Evolutionary conservation across 495 filamentous ascomycete species (phyloP).

Genomic region (Amniculicola lignicola): DNA sequence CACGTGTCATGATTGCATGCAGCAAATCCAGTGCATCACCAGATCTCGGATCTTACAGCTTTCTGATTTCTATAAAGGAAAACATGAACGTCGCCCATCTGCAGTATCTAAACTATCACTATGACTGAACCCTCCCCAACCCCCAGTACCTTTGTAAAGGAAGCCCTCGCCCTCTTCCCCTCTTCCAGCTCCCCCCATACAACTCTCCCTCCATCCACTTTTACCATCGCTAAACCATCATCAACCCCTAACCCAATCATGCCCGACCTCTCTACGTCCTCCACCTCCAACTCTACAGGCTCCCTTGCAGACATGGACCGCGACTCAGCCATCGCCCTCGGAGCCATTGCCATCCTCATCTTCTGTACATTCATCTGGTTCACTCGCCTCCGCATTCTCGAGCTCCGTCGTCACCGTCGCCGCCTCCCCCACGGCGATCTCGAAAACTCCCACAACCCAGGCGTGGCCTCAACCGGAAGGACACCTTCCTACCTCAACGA

Average conservation of each 20-base stretch:
- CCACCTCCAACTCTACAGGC: background rate
- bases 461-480: too few relatives aligned
- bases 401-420: too few relatives aligned
- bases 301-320: background rate
- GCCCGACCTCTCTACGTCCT: background rate
- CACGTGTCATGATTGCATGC: too few relatives aligned
- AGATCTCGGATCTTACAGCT: too few relatives aligned
- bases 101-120: too few relatives aligned
- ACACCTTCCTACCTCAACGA: too few relatives aligned
- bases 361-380: background rate
- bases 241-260: background rate
- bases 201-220: background rate
- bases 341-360: background rate
- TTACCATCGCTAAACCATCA: background rate
- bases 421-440: background rate
- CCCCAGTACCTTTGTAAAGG: too few relatives aligned
- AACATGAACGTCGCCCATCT: too few relatives aligned
- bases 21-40: too few relatives aligned
- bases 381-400: slow-evolving; percentile 9
- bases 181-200: background rate
- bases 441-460: too few relatives aligned
- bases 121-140: background rate
- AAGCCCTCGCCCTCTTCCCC: background rate
- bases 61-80: too few relatives aligned
- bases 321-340: slow-evolving; percentile 3